Percentiles rank a stretch among this genome's conserved stretches.
Conservation (phyloP, 495 filamentous ascomycete genomes). For the Lepraria neglecta region DNA sequence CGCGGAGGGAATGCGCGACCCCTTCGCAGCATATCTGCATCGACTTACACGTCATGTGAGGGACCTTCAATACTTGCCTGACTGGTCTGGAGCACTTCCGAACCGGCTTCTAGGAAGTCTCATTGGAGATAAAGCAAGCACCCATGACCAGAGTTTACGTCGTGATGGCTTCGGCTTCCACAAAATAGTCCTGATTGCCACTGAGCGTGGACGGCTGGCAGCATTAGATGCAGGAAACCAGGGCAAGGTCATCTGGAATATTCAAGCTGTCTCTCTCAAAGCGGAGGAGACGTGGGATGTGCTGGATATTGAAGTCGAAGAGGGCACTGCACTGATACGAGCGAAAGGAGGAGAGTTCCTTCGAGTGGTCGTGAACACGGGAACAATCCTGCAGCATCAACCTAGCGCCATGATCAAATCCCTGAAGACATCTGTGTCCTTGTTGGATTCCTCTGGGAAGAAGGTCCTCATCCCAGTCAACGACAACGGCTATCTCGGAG, state of each 20-base stretch:
- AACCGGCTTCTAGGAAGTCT: constrained; percentile 61
- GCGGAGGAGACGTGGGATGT: constrained; percentile 56
- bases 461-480: constrained; percentile 21
- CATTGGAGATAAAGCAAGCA: constrained; percentile 41
- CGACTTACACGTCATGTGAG: constrained; percentile 72
- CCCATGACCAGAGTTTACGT: constrained; percentile 48
- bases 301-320: constrained; percentile 56
- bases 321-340: constrained; percentile 39
- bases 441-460: constrained; percentile 20
- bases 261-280: constrained; percentile 51
- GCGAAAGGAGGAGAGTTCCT: constrained; percentile 34
- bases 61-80: constrained; percentile 74
- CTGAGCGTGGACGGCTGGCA: constrained; percentile 69
- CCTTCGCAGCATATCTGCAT: constrained; percentile 76
- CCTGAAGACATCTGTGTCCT: constrained; percentile 21
- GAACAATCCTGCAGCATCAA: constrained; percentile 40
- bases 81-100: constrained; percentile 61
- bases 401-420: constrained; percentile 8
- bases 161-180: constrained; percentile 82
- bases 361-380: constrained; percentile 45
- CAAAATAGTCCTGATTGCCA: constrained; percentile 76
- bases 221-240: constrained; percentile 70
- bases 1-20: constrained; percentile 75
- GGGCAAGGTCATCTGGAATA: constrained; percentile 69
- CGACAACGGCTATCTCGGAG: constrained; percentile 22